Conservation (phyloP, 2,329 filamentous ascomycete genomes). For the Penicillium expansum region DNA sequence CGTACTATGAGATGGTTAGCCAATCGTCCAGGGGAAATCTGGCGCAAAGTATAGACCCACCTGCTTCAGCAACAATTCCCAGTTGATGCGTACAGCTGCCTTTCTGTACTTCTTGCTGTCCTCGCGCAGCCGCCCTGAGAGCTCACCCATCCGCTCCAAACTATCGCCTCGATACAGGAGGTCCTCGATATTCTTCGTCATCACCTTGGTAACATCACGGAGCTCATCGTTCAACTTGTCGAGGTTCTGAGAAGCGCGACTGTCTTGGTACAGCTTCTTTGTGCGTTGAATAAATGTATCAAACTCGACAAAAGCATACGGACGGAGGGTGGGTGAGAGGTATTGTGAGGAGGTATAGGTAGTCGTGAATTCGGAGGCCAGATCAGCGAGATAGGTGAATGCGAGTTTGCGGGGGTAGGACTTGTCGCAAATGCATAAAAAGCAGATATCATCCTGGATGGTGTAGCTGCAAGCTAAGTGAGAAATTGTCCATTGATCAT, state of each 20-base stretch:
- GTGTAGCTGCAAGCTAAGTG: conserved; percentile 63
- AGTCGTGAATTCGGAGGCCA: conserved; percentile 84
- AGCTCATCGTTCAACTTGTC: conserved; percentile 96
- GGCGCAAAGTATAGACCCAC: conserved; percentile 37
- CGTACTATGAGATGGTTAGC: conserved; percentile 60
- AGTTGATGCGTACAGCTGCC: conserved; percentile 94
- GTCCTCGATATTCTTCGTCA: conserved; percentile 99
- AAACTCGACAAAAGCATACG: conserved; percentile 97
- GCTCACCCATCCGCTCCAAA: conserved; percentile 94
- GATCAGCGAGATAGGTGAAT: conserved; percentile 94
- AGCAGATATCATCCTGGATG: conserved; percentile 78
- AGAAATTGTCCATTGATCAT: conserved; percentile 2
- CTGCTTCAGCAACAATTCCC: conserved; percentile 93
- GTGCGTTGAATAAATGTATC: conserved; percentile 95
- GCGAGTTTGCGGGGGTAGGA: conserved; percentile 97
- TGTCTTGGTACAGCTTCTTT: conserved; percentile 90
- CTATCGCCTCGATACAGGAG: conserved; percentile 91
- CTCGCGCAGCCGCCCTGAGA: conserved; percentile 80
- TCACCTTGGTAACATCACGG: conserved; percentile 95
- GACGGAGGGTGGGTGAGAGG: conserved; percentile 70
- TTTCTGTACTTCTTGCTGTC: conserved; percentile 92
- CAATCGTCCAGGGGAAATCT: background rate
- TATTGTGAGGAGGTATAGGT: conserved; percentile 75
- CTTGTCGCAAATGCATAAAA: conserved; percentile 88
- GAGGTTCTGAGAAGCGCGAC: conserved; percentile 84